Conservation (phyloP, 768 basidiomycete species). For the Rhizopogon vinicolor region DNA sequence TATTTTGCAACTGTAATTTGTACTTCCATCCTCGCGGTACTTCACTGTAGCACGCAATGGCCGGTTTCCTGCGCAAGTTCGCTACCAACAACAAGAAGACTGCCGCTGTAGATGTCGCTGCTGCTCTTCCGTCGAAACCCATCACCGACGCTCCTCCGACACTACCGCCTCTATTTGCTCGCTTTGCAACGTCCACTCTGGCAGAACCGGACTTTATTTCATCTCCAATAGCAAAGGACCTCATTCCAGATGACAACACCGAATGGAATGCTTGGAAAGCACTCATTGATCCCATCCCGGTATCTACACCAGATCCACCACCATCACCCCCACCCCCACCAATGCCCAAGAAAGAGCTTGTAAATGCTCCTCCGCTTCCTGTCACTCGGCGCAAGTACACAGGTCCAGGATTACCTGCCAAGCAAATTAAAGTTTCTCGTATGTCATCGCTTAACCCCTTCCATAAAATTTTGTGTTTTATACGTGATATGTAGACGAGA, state of each 20-base stretch:
- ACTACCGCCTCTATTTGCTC: conserved; percentile 37
- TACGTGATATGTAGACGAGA: conserved; percentile 1
- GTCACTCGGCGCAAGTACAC: background rate
- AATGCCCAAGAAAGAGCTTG: too few relatives aligned
- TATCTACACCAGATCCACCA: conserved; percentile 4
- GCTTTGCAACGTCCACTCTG: conserved; percentile 31
- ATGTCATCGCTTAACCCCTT: conserved; percentile 6
- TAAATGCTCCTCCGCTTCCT: background rate
- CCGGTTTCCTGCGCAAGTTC: conserved; percentile 55
- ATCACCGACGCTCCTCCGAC: conserved; percentile 18
- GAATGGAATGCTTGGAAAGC: conserved; percentile 22
- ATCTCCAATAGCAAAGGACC: background rate
- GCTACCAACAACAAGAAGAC: conserved; percentile 26
- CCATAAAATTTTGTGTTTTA: background rate
- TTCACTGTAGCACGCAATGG: conserved; percentile 33
- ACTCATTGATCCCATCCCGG: background rate
- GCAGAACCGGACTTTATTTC: conserved; percentile 18
- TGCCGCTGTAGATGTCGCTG: background rate
- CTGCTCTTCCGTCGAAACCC: conserved; percentile 4
- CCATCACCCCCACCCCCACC: background rate
- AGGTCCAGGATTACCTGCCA: background rate
- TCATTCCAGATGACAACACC: too few relatives aligned
- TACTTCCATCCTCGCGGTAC: background rate
- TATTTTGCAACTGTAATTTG: too few relatives aligned
- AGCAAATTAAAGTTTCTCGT: conserved; percentile 6